These are phyloP conservation scores for Stylonectria norvegica DNA, from an alignment of 2,329 filamentous ascomycete species.

Conservation along the genomic window DNA sequence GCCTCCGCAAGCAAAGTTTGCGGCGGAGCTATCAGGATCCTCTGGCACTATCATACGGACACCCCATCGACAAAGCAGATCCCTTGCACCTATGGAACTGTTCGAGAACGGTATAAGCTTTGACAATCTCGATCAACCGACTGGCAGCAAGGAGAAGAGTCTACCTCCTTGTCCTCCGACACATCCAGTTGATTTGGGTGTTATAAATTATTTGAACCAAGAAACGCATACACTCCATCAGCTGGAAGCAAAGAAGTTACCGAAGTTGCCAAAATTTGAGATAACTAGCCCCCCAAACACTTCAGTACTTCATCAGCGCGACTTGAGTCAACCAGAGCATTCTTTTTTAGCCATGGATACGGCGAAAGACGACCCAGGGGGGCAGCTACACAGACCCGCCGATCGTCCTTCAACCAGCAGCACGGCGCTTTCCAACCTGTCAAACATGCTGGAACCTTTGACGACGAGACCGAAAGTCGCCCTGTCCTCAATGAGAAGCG, in stretches of 20 bases:
- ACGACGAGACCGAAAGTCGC: conserved; percentile 5
- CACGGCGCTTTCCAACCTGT: conserved; percentile 4
- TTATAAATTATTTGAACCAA: no score
- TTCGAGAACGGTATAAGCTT: conserved; percentile 33
- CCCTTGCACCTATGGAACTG: conserved; percentile 29
- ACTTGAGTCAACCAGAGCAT: neutral
- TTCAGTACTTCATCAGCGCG: neutral
- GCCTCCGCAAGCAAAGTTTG: neutral
- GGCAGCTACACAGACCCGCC: conserved; percentile 1
- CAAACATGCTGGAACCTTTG: conserved; percentile 1
- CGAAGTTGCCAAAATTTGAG: conserved; percentile 5
- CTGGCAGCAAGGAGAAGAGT: neutral
- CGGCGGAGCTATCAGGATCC: conserved; percentile 25
- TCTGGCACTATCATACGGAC: conserved; percentile 39
- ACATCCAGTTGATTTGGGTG: no score
- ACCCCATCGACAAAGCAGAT: conserved; percentile 25
- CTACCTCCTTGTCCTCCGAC: no score
- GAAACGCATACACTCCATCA: neutral
- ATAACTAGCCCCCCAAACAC: neutral
- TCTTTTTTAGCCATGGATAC: conserved; percentile 38
- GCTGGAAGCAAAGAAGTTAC: neutral
- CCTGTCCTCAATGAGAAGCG: conserved; percentile 7
- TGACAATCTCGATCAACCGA: conserved; percentile 13
- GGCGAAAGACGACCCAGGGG: conserved; percentile 13
- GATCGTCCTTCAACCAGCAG: conserved; percentile 8